Percentiles rank a stretch among this genome's conserved stretches.
Evolutionary conservation across 306 rosid genomes (phyloP).

Genomic region (Citrullus mucosospermus): DNA sequence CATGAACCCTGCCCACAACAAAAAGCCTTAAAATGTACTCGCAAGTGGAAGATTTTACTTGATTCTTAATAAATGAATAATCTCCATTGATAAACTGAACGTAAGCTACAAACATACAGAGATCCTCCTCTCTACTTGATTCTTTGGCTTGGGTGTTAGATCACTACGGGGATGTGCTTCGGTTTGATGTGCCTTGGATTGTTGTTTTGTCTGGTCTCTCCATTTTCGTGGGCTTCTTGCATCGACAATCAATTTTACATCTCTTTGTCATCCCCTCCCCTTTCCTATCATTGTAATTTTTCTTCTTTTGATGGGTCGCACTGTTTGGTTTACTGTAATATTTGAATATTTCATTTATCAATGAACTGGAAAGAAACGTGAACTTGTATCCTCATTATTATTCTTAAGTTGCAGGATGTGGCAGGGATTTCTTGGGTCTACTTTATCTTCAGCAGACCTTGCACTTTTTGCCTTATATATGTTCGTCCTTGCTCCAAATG

Average conservation of each 20-base stretch:
- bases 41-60: background rate
- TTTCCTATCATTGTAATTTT: too few relatives aligned
- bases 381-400: background rate
- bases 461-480: conserved; percentile 63
- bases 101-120: background rate
- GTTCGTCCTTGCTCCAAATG: conserved; percentile 86
- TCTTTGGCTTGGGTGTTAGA: too few relatives aligned
- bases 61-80: background rate
- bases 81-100: background rate
- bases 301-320: too few relatives aligned
- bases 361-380: background rate
- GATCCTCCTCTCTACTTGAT: too few relatives aligned
- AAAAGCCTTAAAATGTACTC: background rate
- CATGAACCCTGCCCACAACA: background rate
- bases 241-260: too few relatives aligned
- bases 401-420: conserved; percentile 66
- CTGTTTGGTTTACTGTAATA: too few relatives aligned
- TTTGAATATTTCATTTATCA: too few relatives aligned
- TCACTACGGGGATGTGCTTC: too few relatives aligned
- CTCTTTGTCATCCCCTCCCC: too few relatives aligned
- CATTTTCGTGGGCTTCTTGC: too few relatives aligned
- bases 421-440: conserved; percentile 93
- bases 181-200: too few relatives aligned
- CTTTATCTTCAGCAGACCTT: conserved; percentile 76
- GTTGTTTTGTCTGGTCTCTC: too few relatives aligned